Percentiles rank a stretch among this genome's conserved stretches.
phyloP scores from a whole-genome alignment of 371 early-diverging fungal genomes.

The Mortierella sp. region DNA sequence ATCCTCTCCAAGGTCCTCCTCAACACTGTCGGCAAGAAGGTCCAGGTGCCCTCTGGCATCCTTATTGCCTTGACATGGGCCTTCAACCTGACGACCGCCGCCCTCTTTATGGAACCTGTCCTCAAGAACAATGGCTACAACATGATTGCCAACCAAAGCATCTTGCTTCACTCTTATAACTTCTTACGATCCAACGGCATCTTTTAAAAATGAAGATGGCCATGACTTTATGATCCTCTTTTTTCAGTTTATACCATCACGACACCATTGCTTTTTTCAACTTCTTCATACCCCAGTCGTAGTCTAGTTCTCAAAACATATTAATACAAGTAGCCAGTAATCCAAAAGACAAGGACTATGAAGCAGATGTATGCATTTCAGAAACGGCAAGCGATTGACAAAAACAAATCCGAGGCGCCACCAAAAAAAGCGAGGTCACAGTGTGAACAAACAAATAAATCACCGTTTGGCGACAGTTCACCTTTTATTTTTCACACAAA shows the following conservation, averaged over 20 bases:
- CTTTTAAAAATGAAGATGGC: slow-evolving; percentile 20
- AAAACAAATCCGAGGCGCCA: neutral
- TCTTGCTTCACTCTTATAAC: slow-evolving; percentile 41
- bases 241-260: neutral
- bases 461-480: neutral
- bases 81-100: slow-evolving; percentile 43
- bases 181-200: slow-evolving; percentile 41
- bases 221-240: neutral
- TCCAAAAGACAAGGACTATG: neutral
- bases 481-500: neutral
- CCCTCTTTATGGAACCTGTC: slow-evolving; percentile 46
- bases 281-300: neutral
- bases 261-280: neutral
- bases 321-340: neutral
- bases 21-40: slow-evolving; percentile 37
- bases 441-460: neutral
- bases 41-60: slow-evolving; percentile 28
- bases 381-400: neutral
- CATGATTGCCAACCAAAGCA: slow-evolving; percentile 33
- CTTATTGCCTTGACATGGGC: slow-evolving; percentile 48
- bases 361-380: neutral
- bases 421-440: neutral
- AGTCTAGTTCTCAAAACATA: neutral
- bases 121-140: slow-evolving; percentile 42
- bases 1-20: slow-evolving; percentile 38